phyloP scores from a whole-genome alignment of 78 protist species.

The Tieghemostelium lacteum region DNA sequence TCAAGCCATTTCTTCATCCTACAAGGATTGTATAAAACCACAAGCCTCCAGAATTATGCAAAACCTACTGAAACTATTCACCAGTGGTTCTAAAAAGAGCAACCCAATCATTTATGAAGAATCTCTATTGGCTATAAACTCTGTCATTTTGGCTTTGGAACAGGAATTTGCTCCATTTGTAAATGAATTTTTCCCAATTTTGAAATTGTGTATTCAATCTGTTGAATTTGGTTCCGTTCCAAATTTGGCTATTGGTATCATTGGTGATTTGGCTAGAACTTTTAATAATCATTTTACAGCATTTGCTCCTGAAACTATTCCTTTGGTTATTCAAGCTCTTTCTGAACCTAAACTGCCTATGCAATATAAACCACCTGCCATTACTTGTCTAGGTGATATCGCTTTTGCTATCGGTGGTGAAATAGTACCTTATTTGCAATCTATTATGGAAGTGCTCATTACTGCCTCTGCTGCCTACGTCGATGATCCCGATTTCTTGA shows the following conservation, averaged over 20 bases:
- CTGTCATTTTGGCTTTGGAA: constrained; percentile 78
- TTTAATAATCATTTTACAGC: constrained; percentile 52
- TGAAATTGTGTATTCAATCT: constrained; percentile 18
- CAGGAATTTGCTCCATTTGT: constrained; percentile 81
- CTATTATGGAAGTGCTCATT: constrained; percentile 67
- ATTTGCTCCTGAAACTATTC: constrained; percentile 67
- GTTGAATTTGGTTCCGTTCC: constrained; percentile 65
- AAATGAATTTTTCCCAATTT: constrained; percentile 79
- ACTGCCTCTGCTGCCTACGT: constrained; percentile 46
- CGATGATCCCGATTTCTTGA: constrained; percentile 83
- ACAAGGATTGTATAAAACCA: constrained; percentile 51
- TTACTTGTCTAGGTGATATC: constrained; percentile 90
- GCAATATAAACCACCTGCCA: constrained; percentile 88
- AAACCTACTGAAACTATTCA: constrained; percentile 74
- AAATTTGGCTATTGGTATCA: constrained; percentile 80
- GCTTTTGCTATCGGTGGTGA: constrained; percentile 88
- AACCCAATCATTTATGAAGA: constrained; percentile 82
- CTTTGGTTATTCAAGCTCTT: constrained; percentile 57
- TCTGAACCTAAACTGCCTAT: constrained; percentile 35
- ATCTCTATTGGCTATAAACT: constrained; percentile 88
- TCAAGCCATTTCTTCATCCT: constrained; percentile 52
- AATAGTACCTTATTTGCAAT: constrained; percentile 74
- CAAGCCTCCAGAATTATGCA: constrained; percentile 78
- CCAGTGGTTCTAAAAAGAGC: constrained; percentile 12
- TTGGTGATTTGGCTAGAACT: constrained; percentile 91